Evolutionary conservation across 257 asterid species (phyloP).

Genomic region (Gardenia jasminoides): DNA sequence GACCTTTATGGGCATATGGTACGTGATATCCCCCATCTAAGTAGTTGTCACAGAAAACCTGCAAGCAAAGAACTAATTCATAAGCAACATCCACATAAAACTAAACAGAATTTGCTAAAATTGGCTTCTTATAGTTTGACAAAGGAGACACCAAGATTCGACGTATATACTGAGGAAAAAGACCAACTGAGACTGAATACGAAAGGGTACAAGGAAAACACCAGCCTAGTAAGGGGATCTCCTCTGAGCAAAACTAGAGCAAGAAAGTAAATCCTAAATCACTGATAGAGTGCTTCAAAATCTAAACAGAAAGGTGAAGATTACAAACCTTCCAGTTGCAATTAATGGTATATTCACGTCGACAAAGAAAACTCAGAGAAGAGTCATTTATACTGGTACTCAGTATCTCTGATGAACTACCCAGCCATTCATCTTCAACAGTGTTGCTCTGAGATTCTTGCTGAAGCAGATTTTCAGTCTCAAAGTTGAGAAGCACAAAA

Average conservation of each 20-base stretch:
- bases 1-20: constrained; percentile 80
- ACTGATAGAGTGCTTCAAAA: not conserved
- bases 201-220: not conserved
- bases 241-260: not conserved
- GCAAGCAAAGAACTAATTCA: constrained; percentile 19
- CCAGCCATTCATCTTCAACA: constrained; percentile 73
- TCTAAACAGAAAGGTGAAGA: constrained; percentile 11
- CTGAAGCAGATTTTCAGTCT: constrained; percentile 27
- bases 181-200: not conserved
- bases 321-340: constrained; percentile 90
- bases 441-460: constrained; percentile 29
- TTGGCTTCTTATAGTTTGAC: not conserved
- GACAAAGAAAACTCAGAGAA: constrained; percentile 55
- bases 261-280: not conserved
- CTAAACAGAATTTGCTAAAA: not conserved
- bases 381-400: constrained; percentile 55
- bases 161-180: not conserved
- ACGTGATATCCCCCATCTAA: constrained; percentile 95
- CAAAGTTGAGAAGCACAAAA: constrained; percentile 63
- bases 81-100: not conserved
- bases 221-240: not conserved
- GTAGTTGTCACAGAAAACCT: constrained; percentile 96
- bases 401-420: constrained; percentile 59
- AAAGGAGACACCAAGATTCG: not conserved
- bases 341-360: constrained; percentile 65